Conservation (phyloP, 345 rosid genomes). For the Salix viminalis region DNA sequence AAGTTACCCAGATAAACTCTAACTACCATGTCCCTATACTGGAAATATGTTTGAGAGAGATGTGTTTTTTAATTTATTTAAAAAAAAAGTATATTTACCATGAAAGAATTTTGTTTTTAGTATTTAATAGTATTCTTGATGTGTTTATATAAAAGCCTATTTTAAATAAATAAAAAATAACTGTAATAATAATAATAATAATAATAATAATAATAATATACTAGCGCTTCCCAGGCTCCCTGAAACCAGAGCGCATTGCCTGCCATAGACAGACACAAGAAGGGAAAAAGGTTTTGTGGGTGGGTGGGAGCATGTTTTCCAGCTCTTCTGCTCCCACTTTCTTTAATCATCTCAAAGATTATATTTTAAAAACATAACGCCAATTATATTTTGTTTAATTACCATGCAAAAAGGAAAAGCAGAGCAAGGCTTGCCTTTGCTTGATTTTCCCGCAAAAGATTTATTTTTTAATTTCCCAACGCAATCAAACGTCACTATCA, state of each 20-base stretch:
- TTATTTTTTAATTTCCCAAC: conserved; percentile 12
- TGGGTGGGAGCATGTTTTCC: neutral
- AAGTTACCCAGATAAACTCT: too few relatives aligned
- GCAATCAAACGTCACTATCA: conserved; percentile 18
- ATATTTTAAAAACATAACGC: too few relatives aligned
- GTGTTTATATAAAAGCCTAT: too few relatives aligned
- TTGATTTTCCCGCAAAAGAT: conserved; percentile 19
- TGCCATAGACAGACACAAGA: neutral
- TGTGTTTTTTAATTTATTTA: too few relatives aligned
- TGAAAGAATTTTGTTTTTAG: too few relatives aligned
- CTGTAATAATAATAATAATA: too few relatives aligned
- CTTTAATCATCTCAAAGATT: neutral
- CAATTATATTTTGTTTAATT: neutral
- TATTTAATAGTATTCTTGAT: too few relatives aligned
- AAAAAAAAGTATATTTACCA: too few relatives aligned
- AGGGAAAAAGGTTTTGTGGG: neutral
- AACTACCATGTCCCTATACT: too few relatives aligned
- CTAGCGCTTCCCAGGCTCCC: neutral
- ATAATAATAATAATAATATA: neutral
- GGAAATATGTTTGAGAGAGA: too few relatives aligned
- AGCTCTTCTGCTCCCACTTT: neutral
- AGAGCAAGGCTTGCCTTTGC: neutral
- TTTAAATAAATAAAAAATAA: too few relatives aligned
- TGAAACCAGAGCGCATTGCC: neutral
- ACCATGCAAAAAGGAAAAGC: neutral